Percentiles rank a stretch among this genome's conserved stretches.
phyloP scores from a whole-genome alignment of 2,329 filamentous ascomycete genomes.

The Colletotrichum spaethianum region DNA sequence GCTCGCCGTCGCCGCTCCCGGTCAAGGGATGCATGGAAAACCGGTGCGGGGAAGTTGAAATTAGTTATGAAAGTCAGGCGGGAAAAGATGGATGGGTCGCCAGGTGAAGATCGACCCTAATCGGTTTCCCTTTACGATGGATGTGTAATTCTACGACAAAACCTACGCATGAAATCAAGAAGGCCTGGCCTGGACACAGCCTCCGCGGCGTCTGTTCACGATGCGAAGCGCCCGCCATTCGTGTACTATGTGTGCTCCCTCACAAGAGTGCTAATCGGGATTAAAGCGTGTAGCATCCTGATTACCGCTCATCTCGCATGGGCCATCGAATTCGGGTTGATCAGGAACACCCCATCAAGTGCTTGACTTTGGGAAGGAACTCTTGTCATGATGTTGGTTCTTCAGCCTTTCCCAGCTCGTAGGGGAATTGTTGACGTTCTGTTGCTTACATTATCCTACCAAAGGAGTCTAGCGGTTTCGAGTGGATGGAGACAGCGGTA shows the following conservation, averaged over 20 bases:
- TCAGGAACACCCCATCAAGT: neutral
- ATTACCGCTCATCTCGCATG: neutral
- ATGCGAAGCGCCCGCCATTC: neutral
- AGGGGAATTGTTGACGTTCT: constrained; percentile 1
- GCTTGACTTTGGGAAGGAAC: neutral
- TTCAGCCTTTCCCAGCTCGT: neutral
- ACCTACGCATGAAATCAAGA: neutral
- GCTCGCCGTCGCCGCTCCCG: neutral
- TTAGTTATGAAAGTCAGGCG: neutral
- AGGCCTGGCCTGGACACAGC: neutral
- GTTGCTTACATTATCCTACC: constrained; percentile 12
- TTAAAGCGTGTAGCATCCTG: neutral
- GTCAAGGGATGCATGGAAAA: neutral
- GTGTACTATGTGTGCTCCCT: neutral
- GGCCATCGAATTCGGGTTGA: neutral
- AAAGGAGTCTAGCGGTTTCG: constrained; percentile 21
- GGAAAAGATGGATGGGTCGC: neutral
- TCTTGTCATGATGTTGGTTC: neutral
- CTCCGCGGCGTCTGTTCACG: neutral
- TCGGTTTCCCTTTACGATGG: no score
- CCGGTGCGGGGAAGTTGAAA: neutral
- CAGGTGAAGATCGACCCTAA: neutral
- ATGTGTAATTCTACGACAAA: neutral
- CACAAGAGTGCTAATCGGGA: neutral
- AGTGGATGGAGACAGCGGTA: neutral